Conservation (phyloP, 2,329 filamentous ascomycete species). For the Aureobasidium zeae region DNA sequence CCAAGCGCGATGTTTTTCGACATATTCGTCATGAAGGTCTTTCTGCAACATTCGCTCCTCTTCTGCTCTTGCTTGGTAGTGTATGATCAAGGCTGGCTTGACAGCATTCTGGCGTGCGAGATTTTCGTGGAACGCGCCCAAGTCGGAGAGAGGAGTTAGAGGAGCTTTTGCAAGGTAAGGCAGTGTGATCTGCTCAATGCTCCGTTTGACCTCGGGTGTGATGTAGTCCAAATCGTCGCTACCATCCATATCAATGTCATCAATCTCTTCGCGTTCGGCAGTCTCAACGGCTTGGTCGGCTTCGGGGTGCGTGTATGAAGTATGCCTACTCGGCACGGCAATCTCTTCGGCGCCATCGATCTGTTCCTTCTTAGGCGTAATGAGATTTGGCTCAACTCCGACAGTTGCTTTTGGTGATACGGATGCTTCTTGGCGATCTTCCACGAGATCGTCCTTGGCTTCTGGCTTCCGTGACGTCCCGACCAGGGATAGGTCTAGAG, state of each 20-base stretch:
- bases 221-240: constrained; percentile 17
- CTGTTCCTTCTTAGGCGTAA: constrained; percentile 28
- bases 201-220: constrained; percentile 25
- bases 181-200: constrained; percentile 34
- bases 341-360: constrained; percentile 23
- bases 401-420: neutral
- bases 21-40: constrained; percentile 28
- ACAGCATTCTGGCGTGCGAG: constrained; percentile 27
- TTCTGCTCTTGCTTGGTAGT: constrained; percentile 18
- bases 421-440: neutral
- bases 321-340: constrained; percentile 22
- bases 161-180: constrained; percentile 39
- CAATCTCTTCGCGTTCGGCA: constrained; percentile 1
- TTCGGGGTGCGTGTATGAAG: constrained; percentile 18
- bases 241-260: constrained; percentile 19
- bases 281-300: constrained; percentile 3
- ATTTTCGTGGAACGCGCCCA: constrained; percentile 30
- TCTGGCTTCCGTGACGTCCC: constrained; percentile 1
- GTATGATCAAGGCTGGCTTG: constrained; percentile 29
- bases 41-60: constrained; percentile 15
- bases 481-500: constrained; percentile 21
- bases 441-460: constrained; percentile 10
- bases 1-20: constrained; percentile 34
- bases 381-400: constrained; percentile 19
- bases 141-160: constrained; percentile 36